Base-by-base conservation (phyloP, 176 grass and related monocot species). In the Carex cristatella region DNA sequence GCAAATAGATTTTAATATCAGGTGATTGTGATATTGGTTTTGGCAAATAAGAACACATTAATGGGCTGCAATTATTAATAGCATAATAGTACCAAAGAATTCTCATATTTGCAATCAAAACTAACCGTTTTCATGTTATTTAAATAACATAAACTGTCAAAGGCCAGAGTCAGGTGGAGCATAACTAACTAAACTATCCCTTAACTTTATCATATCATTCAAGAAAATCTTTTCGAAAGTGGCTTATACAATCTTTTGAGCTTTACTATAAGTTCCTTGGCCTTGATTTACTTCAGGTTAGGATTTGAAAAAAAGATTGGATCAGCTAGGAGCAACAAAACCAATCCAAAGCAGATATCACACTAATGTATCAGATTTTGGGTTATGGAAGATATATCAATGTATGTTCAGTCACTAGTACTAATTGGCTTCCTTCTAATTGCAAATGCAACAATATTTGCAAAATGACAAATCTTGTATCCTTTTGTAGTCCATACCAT, bases 401-500 rank as follows among this genome's bases (percentile, higher is more conserved):
- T 57, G 74, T n/a, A 79, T 79, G 30, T 18, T 58, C 71, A 15
- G 23, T 75, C 51, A 75, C 65, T 53, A 23, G 70, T 49, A 75
- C 42, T 11, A 75, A 14, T 28, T 5, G 15, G 23, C n/a, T 54
- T 54, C 4, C 7, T 75, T 49, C 65, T 38, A 38, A 38, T 37
- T 69, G 65, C 19, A 54, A 56, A 58, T 79, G 30, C 28, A 58
- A n/a, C 30, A 13, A 35, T 55, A 18, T 79, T 58, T 58, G 74
- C 2, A 79, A 54, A 79, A 56, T 79, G 53, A 58, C 11, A 16
- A 9, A 18, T 79, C 27, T 28, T 46, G 18, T 77, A 55, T 40
- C 14, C 14, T 78, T 78, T 83, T 44, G n/a, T 61, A 42, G 13
- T 79, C 56, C 91, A 69, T 88, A 99, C 96, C 96, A 99, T 88